Percentiles rank a stretch among this genome's conserved stretches.
These are phyloP conservation scores for Saturnispora sekii DNA, from an alignment of 805 yeast species.

Conservation along the genomic window DNA sequence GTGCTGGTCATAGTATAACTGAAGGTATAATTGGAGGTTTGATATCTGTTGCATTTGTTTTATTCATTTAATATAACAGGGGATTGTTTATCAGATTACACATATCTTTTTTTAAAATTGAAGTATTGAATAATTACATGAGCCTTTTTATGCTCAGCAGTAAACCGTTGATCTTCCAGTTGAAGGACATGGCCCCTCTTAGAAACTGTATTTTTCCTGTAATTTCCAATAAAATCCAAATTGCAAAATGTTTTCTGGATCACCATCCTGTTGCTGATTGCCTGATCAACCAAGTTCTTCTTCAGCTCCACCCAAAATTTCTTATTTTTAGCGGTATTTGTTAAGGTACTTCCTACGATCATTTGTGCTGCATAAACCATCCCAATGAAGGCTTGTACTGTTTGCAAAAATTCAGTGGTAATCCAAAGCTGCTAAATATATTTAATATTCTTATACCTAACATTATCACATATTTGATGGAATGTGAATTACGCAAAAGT, in stretches of 20 bases:
- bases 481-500: too few species aligned
- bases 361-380: slow-evolving; percentile 62
- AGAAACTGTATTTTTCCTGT: slow-evolving; percentile 29
- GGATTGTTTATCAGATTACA: too few species aligned
- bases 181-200: slow-evolving; percentile 69
- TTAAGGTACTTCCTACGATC: slow-evolving; percentile 40
- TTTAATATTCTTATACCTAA: too few species aligned
- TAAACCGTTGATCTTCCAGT: slow-evolving; percentile 63
- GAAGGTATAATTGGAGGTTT: too few species aligned
- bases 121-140: too few species aligned
- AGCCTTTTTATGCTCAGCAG: slow-evolving; percentile 22
- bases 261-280: slow-evolving; percentile 20
- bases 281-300: slow-evolving; percentile 17
- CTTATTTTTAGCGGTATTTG: slow-evolving; percentile 23
- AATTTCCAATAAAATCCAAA: slow-evolving; percentile 27
- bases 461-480: too few species aligned
- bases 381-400: slow-evolving; percentile 43
- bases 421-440: too few species aligned
- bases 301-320: slow-evolving; percentile 24
- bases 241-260: slow-evolving; percentile 25
- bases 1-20: too few species aligned
- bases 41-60: too few species aligned
- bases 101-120: too few species aligned
- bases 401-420: too few species aligned
- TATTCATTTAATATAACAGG: too few species aligned